These are phyloP conservation scores for Cytospora mali DNA, from an alignment of 2,329 filamentous ascomycete species.

Conservation along the genomic window DNA sequence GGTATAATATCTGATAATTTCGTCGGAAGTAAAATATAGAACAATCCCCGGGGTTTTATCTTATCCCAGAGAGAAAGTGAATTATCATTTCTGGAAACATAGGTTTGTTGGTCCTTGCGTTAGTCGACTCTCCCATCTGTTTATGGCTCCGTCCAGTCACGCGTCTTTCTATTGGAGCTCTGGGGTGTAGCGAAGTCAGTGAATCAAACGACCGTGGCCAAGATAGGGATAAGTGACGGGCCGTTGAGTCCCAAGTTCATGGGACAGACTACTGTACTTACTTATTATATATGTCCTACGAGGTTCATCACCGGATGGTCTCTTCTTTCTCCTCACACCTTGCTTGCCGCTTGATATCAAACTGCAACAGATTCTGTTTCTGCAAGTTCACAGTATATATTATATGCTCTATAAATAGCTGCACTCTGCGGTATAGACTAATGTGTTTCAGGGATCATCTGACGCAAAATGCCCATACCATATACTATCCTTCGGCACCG, in stretches of 20 bases:
- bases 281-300: too few relatives aligned
- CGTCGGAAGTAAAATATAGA: not conserved
- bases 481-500: conserved; percentile 51
- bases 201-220: not conserved
- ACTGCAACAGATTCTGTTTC: not conserved
- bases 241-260: too few relatives aligned
- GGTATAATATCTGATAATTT: not conserved
- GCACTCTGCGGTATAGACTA: not conserved
- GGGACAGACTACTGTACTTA: too few relatives aligned
- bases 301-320: too few relatives aligned
- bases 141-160: not conserved
- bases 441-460: conserved; percentile 23
- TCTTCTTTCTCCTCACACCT: not conserved
- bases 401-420: not conserved
- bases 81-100: too few relatives aligned
- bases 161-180: not conserved
- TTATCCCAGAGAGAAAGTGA: too few relatives aligned
- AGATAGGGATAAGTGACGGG: not conserved
- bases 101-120: not conserved
- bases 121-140: not conserved
- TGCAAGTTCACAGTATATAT: not conserved
- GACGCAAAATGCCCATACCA: conserved; percentile 43
- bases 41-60: too few relatives aligned
- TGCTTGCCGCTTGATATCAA: not conserved
- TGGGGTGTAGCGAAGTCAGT: not conserved